Evolutionary conservation across 2,329 filamentous ascomycete species (phyloP).

Genomic region (Neopestalotiopsis rosae): DNA sequence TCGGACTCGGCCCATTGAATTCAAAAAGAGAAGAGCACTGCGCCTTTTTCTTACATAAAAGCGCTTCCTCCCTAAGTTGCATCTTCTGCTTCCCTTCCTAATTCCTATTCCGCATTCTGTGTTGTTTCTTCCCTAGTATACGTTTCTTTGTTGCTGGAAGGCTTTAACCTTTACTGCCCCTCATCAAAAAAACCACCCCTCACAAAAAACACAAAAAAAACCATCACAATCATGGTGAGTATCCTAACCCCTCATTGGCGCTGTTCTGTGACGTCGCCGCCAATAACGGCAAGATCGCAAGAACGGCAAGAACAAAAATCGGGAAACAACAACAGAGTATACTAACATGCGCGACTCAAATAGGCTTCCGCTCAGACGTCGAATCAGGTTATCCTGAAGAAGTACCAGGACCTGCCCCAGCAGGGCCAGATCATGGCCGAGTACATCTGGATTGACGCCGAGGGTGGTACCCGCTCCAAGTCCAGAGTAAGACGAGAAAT

Average conservation of each 20-base stretch:
- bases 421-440: conserved; percentile 89
- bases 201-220: neutral
- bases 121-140: conserved; percentile 3
- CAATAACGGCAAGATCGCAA: neutral
- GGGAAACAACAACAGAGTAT: neutral
- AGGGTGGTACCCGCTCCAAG: conserved; percentile 88
- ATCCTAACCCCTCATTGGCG: neutral
- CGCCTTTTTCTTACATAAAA: conserved; percentile 17
- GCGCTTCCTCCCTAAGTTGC: neutral
- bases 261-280: neutral
- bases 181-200: neutral
- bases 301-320: too few species aligned
- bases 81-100: neutral
- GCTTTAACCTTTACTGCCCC: neutral
- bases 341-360: neutral
- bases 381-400: conserved; percentile 58
- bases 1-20: conserved; percentile 9
- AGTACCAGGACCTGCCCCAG: conserved; percentile 91
- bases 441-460: conserved; percentile 92
- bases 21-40: conserved; percentile 4
- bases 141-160: neutral
- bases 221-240: conserved; percentile 15
- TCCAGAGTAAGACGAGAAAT: conserved; percentile 77
- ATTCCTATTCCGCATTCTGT: neutral
- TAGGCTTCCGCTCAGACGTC: neutral